Evolutionary conservation across 768 basidiomycete genomes (phyloP).

Genomic region (Leccinum sublutescens): DNA sequence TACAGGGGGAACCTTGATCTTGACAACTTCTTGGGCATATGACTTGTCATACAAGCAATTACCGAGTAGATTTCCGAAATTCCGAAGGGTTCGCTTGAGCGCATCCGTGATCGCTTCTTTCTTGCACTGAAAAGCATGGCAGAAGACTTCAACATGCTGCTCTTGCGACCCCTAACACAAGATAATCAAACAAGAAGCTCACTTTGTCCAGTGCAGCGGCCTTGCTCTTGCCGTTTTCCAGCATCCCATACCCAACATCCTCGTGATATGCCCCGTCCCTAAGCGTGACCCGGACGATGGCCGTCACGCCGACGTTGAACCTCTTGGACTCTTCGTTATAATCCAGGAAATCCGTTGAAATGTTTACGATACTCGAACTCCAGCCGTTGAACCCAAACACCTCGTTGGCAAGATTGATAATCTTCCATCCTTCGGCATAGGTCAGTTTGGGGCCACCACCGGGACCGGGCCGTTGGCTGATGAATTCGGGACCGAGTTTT

Average conservation of each 20-base stretch:
- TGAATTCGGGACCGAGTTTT: conserved; percentile 92
- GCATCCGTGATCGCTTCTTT: conserved; percentile 98
- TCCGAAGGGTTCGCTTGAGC: conserved; percentile 85
- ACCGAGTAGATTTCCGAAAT: conserved; percentile 92
- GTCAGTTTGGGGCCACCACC: conserved; percentile 85
- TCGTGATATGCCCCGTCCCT: conserved; percentile 89
- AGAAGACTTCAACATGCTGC: conserved; percentile 3
- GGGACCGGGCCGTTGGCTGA: conserved; percentile 86
- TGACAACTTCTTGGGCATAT: conserved; percentile 79
- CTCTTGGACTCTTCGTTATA: conserved; percentile 61
- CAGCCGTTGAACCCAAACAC: conserved; percentile 98
- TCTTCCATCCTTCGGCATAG: conserved; percentile 97
- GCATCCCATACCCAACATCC: conserved; percentile 87
- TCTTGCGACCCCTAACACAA: neutral
- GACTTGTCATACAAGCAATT: conserved; percentile 97
- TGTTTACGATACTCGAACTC: conserved; percentile 74
- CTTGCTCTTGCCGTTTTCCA: conserved; percentile 85
- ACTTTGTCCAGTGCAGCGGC: conserved; percentile 91
- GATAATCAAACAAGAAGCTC: conserved; percentile 20
- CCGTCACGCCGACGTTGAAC: conserved; percentile 75
- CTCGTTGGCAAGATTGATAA: conserved; percentile 97
- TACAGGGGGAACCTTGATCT: conserved; percentile 84
- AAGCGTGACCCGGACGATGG: conserved; percentile 83
- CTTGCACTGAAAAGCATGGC: conserved; percentile 67
- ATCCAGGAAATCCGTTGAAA: conserved; percentile 81